These are phyloP conservation scores for Fusarium tuaranense DNA, from an alignment of 2,329 filamentous ascomycete species.

Conservation along the genomic window DNA sequence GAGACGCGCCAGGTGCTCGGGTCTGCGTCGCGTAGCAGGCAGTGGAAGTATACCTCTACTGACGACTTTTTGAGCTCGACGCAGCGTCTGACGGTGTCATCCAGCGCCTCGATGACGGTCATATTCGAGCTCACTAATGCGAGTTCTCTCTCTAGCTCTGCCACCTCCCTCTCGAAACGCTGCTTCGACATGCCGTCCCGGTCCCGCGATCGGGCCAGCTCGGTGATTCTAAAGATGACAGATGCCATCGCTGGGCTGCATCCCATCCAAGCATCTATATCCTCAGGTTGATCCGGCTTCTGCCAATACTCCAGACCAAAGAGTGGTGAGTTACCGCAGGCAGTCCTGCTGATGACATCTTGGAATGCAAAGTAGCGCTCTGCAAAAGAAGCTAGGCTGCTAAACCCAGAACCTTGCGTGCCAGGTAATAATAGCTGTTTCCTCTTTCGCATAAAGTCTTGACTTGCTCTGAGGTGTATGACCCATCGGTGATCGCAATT, in stretches of 20 bases:
- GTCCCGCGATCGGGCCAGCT: conserved; percentile 53
- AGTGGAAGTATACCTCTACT: conserved; percentile 58
- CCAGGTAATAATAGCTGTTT: conserved; percentile 41
- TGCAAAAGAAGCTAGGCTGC: conserved; percentile 46
- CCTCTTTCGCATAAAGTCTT: conserved; percentile 57
- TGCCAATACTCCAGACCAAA: conserved; percentile 63
- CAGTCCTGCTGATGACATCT: conserved; percentile 63
- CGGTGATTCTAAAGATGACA: conserved; percentile 60
- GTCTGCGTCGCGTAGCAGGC: conserved; percentile 55
- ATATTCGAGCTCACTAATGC: background rate
- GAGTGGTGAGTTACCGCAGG: conserved; percentile 59
- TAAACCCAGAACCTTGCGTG: background rate
- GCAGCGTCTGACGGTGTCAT: conserved; percentile 38
- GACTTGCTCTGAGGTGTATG: conserved; percentile 59
- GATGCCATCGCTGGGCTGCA: conserved; percentile 60
- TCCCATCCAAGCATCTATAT: conserved; percentile 59
- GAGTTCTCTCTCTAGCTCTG: conserved; percentile 21
- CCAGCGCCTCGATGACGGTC: background rate
- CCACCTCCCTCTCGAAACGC: conserved; percentile 6
- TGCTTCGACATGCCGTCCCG: background rate
- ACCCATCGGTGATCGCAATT: conserved; percentile 53
- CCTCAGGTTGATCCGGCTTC: conserved; percentile 19
- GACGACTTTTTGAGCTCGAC: conserved; percentile 53
- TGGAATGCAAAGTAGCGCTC: conserved; percentile 64
- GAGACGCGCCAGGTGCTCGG: conserved; percentile 47